phyloP scores from a whole-genome alignment of 116 monocot species.

The Papilionanthe hybrid region DNA sequence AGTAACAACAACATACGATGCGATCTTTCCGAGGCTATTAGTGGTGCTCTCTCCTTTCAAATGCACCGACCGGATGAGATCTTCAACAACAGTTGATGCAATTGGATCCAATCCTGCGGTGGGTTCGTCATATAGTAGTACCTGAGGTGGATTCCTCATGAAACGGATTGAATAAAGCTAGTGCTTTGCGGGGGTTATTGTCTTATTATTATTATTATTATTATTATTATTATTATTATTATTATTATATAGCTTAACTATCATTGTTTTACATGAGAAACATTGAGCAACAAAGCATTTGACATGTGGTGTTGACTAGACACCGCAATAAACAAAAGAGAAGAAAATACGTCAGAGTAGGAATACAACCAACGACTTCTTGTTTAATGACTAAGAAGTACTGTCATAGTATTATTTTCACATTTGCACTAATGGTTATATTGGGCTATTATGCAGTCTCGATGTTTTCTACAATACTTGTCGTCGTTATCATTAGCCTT shows the following conservation, averaged over 20 bases:
- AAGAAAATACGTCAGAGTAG: neutral
- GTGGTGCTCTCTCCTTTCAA: slow-evolving; percentile 41
- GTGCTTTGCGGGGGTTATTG: neutral
- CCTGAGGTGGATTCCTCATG: slow-evolving; percentile 24
- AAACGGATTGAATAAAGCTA: neutral
- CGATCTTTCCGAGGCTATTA: slow-evolving; percentile 69
- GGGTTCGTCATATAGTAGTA: slow-evolving; percentile 93
- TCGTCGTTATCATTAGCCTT: too few relatives aligned
- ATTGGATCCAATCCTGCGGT: slow-evolving; percentile 98
- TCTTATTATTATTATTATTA: neutral
- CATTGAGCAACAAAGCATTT: neutral
- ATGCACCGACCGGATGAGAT: slow-evolving; percentile 94
- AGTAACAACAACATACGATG: slow-evolving; percentile 95
- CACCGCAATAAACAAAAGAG: neutral
- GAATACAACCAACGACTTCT: too few relatives aligned
- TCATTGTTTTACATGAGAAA: neutral
- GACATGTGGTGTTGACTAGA: neutral
- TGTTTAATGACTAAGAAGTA: too few relatives aligned
- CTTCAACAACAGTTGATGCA: slow-evolving; percentile 96
- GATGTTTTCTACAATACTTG: too few relatives aligned
- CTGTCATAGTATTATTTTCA: too few relatives aligned
- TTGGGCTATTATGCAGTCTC: too few relatives aligned
- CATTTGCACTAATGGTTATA: too few relatives aligned
- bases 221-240: neutral
- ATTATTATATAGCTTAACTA: neutral